Base-by-base conservation (phyloP, 2,329 filamentous ascomycete genomes). In the Beauveria caledonica region DNA sequence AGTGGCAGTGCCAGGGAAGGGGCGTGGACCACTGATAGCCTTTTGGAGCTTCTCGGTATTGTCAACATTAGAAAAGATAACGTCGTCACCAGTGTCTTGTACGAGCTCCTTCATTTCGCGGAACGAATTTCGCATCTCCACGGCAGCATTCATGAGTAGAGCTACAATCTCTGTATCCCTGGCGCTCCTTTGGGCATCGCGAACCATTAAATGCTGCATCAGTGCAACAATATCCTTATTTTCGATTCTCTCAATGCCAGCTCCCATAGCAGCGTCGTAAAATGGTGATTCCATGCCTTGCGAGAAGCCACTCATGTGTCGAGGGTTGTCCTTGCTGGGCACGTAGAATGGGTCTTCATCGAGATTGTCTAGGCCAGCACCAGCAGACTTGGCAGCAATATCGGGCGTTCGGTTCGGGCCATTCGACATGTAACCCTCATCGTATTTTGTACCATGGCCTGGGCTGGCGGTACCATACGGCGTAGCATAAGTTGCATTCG, bases 201-300 rank as follows among this genome's bases (percentile, higher is more conserved):
- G 88, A 64, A 97, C 94, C 71, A 95, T 97, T 64, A 99, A 86
- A 73, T 99, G 94, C 71, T 99, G 93, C 94, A 99, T 99, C 63
- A 99, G 78, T 25, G 93, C 91, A 64, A 99, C 89, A 67, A 99
- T 95, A 69, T 99, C 94, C 75, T 95, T 94, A 50, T 92, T 96
- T 71, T 97, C 88, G 56, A 99, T 97, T 52, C 88, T 83, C 66
- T 97, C 92, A 57, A 96, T 89, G 39, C 92, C 92, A 63, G 85
- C 86, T 57, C 93, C 93, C 1, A 90, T 96, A 3, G 92, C 84
- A 62, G 90, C 86, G 70, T 99, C 94, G 69, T 96, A 97, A 21
- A 97, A 79, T 3, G 93, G 92, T 33, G 92, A 94, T 3, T 80
- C 82, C 83, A 97, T 91, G 50, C 92, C 93, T 69, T 97, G 91